Evolutionary conservation across 148 eudicot species (phyloP).

Genomic region (Amaranthus cruentus): DNA sequence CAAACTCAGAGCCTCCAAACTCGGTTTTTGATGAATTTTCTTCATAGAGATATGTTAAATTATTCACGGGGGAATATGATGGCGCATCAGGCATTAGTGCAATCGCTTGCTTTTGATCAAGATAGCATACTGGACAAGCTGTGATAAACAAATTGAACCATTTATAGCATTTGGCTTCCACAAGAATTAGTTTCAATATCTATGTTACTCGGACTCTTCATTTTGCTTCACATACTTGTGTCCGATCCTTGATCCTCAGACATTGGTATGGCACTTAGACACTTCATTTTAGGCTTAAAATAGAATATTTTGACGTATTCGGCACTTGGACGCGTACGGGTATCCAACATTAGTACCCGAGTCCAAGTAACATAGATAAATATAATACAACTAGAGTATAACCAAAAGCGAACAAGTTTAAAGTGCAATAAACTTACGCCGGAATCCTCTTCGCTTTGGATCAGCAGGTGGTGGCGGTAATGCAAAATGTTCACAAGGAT

Average conservation of each 20-base stretch:
- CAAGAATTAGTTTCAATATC: not conserved
- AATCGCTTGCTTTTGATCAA: conserved; percentile 75
- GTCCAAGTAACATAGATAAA: not conserved
- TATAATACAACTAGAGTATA: not conserved
- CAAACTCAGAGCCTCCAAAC: conserved; percentile 97
- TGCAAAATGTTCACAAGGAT: conserved; percentile 82
- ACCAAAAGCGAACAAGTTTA: conserved; percentile 6
- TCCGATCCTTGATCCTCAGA: too few relatives aligned
- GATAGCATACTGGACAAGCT: conserved; percentile 99
- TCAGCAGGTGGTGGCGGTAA: conserved; percentile 97
- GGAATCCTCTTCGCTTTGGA: conserved; percentile 82
- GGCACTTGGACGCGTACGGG: too few relatives aligned
- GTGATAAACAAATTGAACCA: conserved; percentile 19
- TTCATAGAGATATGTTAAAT: conserved; percentile 69
- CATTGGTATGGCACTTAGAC: too few relatives aligned
- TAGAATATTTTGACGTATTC: too few relatives aligned
- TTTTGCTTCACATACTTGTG: too few relatives aligned
- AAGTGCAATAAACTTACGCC: conserved; percentile 58
- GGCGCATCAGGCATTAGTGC: conserved; percentile 73
- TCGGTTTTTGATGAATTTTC: conserved; percentile 60
- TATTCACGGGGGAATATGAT: conserved; percentile 72
- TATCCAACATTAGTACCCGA: too few relatives aligned
- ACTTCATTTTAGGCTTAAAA: too few relatives aligned
- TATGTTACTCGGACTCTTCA: too few relatives aligned
- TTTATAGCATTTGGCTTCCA: conserved; percentile 3